Evolutionary conservation across 768 basidiomycete species (phyloP).

Genomic region (Calocybe gangraenosa): DNA sequence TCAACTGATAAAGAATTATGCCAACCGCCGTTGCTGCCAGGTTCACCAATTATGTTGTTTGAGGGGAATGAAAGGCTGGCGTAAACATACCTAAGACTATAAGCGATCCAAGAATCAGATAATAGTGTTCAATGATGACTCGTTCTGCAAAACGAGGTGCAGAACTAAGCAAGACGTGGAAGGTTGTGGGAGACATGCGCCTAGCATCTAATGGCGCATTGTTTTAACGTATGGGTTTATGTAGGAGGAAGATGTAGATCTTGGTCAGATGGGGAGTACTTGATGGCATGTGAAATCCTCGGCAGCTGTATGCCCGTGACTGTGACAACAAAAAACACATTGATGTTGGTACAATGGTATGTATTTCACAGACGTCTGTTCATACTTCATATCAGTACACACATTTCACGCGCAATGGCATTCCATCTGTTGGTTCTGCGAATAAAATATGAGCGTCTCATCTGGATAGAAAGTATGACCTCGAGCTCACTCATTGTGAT

Average conservation of each 20-base stretch:
- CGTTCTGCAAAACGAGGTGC: slow-evolving; percentile 1
- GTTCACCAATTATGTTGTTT: neutral
- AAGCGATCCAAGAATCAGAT: neutral
- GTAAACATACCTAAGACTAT: slow-evolving; percentile 6
- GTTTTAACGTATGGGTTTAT: too few species aligned
- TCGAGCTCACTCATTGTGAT: slow-evolving; percentile 42
- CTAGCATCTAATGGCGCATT: too few species aligned
- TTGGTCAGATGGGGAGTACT: neutral
- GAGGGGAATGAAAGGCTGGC: neutral
- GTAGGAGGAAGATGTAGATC: neutral
- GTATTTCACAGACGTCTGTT: too few species aligned
- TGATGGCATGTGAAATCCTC: slow-evolving; percentile 1
- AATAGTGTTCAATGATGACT: neutral
- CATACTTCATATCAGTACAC: neutral
- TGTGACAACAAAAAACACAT: too few species aligned
- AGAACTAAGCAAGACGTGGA: slow-evolving; percentile 1
- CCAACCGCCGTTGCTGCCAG: slow-evolving; percentile 9
- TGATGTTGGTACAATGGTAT: too few species aligned
- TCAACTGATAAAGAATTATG: slow-evolving; percentile 23
- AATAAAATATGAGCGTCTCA: neutral
- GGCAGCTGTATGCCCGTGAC: too few species aligned
- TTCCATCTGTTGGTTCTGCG: slow-evolving; percentile 14
- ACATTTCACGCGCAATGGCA: slow-evolving; percentile 13
- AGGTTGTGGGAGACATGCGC: slow-evolving; percentile 10
- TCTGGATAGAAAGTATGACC: neutral